phyloP scores from a whole-genome alignment of 192 early-diverging fungal species.

The Coemansia sp. region DNA sequence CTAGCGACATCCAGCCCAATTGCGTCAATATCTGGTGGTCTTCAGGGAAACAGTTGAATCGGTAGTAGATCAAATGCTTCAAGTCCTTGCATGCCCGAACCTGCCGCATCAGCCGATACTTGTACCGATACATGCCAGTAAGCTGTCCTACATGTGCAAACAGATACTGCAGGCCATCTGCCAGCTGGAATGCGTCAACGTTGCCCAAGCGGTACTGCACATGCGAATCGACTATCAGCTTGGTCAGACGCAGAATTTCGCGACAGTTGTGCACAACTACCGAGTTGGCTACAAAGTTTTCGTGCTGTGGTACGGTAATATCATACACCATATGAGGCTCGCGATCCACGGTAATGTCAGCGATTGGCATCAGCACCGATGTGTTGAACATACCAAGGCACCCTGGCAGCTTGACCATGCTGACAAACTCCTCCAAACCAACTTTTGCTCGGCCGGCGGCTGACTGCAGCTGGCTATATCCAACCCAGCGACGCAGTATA shows the following conservation, averaged over 20 bases:
- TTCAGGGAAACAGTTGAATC: constrained; percentile 62
- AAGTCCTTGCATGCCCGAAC: constrained; percentile 94
- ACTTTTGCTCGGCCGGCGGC: neutral
- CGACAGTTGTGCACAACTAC: constrained; percentile 64
- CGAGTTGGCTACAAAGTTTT: constrained; percentile 53
- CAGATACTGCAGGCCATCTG: constrained; percentile 97
- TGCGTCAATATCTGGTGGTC: constrained; percentile 41
- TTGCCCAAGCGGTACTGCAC: constrained; percentile 98
- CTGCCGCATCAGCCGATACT: constrained; percentile 96
- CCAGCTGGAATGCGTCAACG: constrained; percentile 98
- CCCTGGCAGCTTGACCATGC: constrained; percentile 11
- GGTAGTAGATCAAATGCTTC: constrained; percentile 91
- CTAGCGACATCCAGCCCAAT: constrained; percentile 27
- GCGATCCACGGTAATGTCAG: constrained; percentile 9
- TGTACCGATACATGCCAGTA: constrained; percentile 99
- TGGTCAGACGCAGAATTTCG: constrained; percentile 95
- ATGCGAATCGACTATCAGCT: constrained; percentile 95
- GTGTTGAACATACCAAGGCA: neutral
- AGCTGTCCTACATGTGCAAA: constrained; percentile 98
- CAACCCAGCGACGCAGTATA: constrained; percentile 33
- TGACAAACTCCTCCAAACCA: constrained; percentile 14
- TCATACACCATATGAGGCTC: constrained; percentile 42
- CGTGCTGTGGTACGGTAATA: constrained; percentile 48
- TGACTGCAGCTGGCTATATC: constrained; percentile 6
- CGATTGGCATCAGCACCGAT: constrained; percentile 27